Base-by-base conservation (phyloP, 2,329 filamentous ascomycete species). In the Orbilia javanica region DNA sequence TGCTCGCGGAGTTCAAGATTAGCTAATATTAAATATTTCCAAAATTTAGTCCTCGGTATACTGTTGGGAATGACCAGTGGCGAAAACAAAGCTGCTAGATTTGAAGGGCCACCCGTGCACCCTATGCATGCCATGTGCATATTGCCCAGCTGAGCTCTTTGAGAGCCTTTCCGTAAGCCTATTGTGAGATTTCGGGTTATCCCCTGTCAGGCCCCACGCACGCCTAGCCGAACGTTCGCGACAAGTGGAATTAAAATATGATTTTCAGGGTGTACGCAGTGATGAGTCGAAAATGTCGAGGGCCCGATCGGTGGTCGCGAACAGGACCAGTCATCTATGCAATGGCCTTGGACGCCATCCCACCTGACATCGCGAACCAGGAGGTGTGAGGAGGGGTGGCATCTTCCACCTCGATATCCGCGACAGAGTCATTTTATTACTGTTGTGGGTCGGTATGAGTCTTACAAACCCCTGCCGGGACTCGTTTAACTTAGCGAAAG, bases 401-500 rank as follows among this genome's bases (percentile, higher is more conserved):
- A 42, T 39, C 15, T 39, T 31, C 10, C 15, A 18, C 31, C 11
- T 60, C 48, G n/a, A n/a, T 22, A 48, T 46, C n/a, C 31, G 18
- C 48, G 50, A 42, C 46, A 20, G 46, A 36, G 39, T 25, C 46
- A 64, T 62, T 22, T 36, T 64, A 60, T 20, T n/a, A 4, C 25
- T n/a, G 34, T 44, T 29, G 39, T 27, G 25, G 31, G n/a, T 15
- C 55, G 15, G 27, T 65, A 55, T 76, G 72, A 76, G 72, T 76
- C 72, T 76, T 76, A 44, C 18, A 5, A 50, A 22, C 65, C 72
- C 46, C 34, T 39, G 36, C 65, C n/a, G 64, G 10, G 44, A 48
- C 53, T 64, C 57, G 60, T 63, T 67, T 55, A 68, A 53, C 27
- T 74, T 74, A 68, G 63, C 70, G 70, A 74, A 36, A 27, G 57